Base-by-base conservation (phyloP, 345 rosid genomes). In the Boechera divaricarpa region DNA sequence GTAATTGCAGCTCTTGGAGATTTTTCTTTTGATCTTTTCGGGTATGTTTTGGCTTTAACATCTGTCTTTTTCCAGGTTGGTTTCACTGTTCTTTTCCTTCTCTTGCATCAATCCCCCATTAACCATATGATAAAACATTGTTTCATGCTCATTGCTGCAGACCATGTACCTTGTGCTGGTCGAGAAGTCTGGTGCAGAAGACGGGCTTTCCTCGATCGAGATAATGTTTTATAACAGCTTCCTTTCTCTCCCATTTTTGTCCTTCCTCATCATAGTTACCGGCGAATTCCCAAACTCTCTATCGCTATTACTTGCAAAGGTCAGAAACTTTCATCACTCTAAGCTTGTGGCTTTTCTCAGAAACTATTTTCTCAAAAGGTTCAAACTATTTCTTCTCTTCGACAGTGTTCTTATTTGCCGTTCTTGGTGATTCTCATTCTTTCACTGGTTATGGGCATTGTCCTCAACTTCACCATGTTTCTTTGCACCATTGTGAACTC, bases 81-180 rank as follows among this genome's bases (percentile, higher is more conserved):
- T 71, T 68, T 38, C 58, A 3, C 41, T 55, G n/a, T 9, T 78
- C 55, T 49, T 68, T 1, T n/a, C 16, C 33, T 35, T 70, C 53
- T 18, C 32, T 72, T 63, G 4, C 35, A 16, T 70, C 13, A 63
- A 2, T 57, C 36, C 5, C 15, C 0, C 8, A 29, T 13, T 5
- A 72, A 6, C 65, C 13, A 53, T 13, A 3, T 33, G 31, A 45
- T 18, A 6, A 8, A n/a, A 47, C 10, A 38, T 39, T 1, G 28
- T 70, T 72, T 69, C 7, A 12, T 56, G 5, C 3, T 41, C 1
- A 5, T 65, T 7, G 48, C 52, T 85, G 86, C 88, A 95, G 99
- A 95, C 98, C 8, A 90, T 92, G 98, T 95, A 95, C 86, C 98
- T 95, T 53, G 94, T 95, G 26, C 78, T 95, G 75, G 99, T 95